A percentile compares a stretch with the other conserved stretches of the same genome.
Conservation (phyloP, 2,329 filamentous ascomycete genomes). For the Colletotrichum eleusines region DNA sequence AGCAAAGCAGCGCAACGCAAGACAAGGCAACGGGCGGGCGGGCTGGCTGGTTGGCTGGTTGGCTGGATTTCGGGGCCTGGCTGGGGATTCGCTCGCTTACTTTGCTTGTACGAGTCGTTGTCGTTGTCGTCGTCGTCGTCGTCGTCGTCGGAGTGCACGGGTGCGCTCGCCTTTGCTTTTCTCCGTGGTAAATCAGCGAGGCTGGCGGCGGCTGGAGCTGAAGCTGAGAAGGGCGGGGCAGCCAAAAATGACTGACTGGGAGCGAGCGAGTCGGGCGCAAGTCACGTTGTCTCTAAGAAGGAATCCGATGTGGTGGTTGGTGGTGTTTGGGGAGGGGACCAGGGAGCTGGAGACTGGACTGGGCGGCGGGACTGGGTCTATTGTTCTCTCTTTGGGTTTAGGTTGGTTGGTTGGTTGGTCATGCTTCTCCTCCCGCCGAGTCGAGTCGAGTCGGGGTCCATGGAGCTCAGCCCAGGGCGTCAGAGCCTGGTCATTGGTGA, state of each 20-base stretch:
- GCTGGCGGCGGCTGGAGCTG: conserved; percentile 36
- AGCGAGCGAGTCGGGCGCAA: conserved; percentile 32
- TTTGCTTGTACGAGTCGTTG: background rate
- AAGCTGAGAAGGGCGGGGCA: conserved; percentile 23
- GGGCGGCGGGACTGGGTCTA: background rate
- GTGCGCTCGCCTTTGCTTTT: background rate
- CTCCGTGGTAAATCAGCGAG: conserved; percentile 29
- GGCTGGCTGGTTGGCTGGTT: too few species aligned
- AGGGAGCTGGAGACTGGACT: conserved; percentile 1
- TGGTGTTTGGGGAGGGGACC: background rate
- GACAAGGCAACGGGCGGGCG: too few species aligned
- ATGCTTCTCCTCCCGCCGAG: background rate
- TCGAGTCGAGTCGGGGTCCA: conserved; percentile 35
- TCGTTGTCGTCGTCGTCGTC: background rate
- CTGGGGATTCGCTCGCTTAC: background rate
- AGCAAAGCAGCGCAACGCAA: too few species aligned
- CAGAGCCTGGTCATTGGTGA: background rate
- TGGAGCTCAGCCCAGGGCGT: conserved; percentile 13
- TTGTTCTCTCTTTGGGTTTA: background rate
- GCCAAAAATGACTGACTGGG: background rate
- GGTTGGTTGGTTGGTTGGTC: conserved; percentile 15
- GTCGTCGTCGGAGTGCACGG: background rate
- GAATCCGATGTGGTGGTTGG: background rate
- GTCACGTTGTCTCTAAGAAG: conserved; percentile 21
- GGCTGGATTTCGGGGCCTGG: background rate